A percentile compares a stretch with the other conserved stretches of the same genome.
These are phyloP conservation scores for Dryadomyces quercus-mongolicae DNA, from an alignment of 2,329 filamentous ascomycete species.

Conservation along the genomic window DNA sequence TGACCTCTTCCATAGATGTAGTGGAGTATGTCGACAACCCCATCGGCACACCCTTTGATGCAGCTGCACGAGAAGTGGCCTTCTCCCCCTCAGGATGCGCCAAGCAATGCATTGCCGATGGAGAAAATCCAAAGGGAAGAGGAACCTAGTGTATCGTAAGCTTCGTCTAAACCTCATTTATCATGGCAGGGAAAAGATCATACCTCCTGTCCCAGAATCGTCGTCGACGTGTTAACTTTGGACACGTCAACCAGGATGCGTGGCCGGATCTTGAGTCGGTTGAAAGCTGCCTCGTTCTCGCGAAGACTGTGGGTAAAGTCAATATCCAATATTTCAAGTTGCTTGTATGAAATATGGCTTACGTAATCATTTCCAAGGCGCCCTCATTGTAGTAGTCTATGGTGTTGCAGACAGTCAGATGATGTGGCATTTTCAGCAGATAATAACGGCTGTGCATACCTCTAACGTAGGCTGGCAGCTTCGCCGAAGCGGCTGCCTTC, in stretches of 20 bases:
- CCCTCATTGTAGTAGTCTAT: conserved; percentile 47
- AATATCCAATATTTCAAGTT: neutral
- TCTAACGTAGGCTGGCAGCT: neutral
- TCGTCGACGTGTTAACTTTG: conserved; percentile 25
- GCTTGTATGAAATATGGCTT: neutral
- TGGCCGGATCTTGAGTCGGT: conserved; percentile 34
- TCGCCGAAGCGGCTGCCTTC: neutral
- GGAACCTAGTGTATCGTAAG: neutral
- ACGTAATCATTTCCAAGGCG: conserved; percentile 40
- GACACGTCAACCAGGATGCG: conserved; percentile 28
- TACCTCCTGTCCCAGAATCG: conserved; percentile 27
- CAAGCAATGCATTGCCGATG: conserved; percentile 38
- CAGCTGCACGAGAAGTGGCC: conserved; percentile 33
- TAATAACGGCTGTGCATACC: neutral
- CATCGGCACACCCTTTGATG: conserved; percentile 29
- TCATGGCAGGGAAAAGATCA: no score
- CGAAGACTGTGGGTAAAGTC: conserved; percentile 18
- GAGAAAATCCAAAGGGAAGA: conserved; percentile 37
- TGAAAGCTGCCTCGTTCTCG: conserved; percentile 41
- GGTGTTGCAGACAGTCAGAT: neutral
- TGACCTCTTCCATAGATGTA: conserved; percentile 31
- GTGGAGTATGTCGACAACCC: conserved; percentile 35
- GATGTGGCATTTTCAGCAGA: neutral
- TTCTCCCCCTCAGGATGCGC: conserved; percentile 39
- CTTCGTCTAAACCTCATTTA: no score